Conservation (phyloP, 768 basidiomycete species). For the Boletus edulis region DNA sequence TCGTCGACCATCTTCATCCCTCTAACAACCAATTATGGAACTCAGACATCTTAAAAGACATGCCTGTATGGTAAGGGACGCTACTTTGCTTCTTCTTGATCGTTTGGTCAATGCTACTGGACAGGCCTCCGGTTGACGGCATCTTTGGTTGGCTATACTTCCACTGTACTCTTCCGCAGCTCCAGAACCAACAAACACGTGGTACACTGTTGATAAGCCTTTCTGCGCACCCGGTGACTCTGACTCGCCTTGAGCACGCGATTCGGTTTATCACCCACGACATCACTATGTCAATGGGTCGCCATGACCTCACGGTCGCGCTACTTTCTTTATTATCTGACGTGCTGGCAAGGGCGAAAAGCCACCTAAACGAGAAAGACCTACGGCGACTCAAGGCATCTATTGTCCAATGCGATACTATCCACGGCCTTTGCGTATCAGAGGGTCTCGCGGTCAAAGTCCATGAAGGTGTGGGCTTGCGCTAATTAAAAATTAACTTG, state of each 20-base stretch:
- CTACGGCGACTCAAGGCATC: slow-evolving; percentile 39
- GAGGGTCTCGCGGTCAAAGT: slow-evolving; percentile 22
- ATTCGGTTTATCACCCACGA: slow-evolving; percentile 39
- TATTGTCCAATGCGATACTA: slow-evolving; percentile 32
- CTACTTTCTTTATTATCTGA: slow-evolving; percentile 40
- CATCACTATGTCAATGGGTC: slow-evolving; percentile 20
- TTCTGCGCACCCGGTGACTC: slow-evolving; percentile 22
- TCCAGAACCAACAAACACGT: slow-evolving; percentile 24
- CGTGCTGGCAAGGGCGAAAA: slow-evolving; percentile 32
- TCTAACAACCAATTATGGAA: slow-evolving; percentile 41
- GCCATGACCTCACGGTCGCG: slow-evolving; percentile 23
- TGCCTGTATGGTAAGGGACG: slow-evolving; percentile 28
- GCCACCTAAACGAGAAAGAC: slow-evolving; percentile 30
- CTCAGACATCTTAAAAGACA: slow-evolving; percentile 15
- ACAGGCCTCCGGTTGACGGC: slow-evolving; percentile 12
- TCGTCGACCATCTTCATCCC: slow-evolving; percentile 47
- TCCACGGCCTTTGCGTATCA: slow-evolving; percentile 37
- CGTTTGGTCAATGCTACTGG: background rate
- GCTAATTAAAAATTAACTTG: background rate
- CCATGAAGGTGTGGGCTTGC: slow-evolving; percentile 33
- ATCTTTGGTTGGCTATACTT: slow-evolving; percentile 48
- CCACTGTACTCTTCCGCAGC: slow-evolving; percentile 23
- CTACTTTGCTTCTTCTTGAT: background rate
- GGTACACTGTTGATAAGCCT: slow-evolving; percentile 37
- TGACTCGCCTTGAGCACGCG: slow-evolving; percentile 35